phyloP scores from a whole-genome alignment of 345 rosid genomes.

The Salix dunnii region DNA sequence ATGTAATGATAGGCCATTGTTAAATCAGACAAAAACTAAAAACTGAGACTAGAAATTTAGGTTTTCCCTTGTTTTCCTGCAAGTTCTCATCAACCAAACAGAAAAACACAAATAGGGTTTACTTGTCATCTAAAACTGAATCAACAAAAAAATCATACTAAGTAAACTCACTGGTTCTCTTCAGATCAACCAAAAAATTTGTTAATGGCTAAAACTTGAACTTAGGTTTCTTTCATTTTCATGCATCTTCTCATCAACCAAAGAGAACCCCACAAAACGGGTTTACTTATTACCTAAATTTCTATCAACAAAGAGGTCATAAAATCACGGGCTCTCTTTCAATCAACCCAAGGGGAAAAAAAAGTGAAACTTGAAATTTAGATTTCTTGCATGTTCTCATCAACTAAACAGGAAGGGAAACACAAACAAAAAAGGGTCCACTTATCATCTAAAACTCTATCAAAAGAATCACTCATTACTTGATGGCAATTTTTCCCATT shows the following conservation, averaged over 20 bases:
- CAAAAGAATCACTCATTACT: constrained; percentile 29
- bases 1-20: neutral
- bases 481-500: constrained; percentile 78
- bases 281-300: neutral
- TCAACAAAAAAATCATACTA: neutral
- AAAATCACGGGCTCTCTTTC: neutral
- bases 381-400: neutral
- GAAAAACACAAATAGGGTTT: neutral
- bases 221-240: neutral
- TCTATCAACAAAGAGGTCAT: neutral
- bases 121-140: neutral
- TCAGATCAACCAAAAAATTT: neutral
- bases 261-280: neutral
- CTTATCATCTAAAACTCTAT: neutral
- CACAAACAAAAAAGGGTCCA: neutral
- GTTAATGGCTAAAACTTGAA: neutral
- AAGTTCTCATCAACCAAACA: neutral
- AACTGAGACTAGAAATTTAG: neutral
- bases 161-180: neutral
- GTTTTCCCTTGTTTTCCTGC: neutral
- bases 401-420: neutral
- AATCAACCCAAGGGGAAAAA: neutral
- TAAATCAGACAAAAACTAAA: neutral
- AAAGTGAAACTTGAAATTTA: neutral
- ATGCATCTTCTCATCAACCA: neutral